A percentile compares a stretch with the other conserved stretches of the same genome.
Evolutionary conservation across 139 green algal genomes (phyloP).

Genomic region (Picochlorum costavermella): DNA sequence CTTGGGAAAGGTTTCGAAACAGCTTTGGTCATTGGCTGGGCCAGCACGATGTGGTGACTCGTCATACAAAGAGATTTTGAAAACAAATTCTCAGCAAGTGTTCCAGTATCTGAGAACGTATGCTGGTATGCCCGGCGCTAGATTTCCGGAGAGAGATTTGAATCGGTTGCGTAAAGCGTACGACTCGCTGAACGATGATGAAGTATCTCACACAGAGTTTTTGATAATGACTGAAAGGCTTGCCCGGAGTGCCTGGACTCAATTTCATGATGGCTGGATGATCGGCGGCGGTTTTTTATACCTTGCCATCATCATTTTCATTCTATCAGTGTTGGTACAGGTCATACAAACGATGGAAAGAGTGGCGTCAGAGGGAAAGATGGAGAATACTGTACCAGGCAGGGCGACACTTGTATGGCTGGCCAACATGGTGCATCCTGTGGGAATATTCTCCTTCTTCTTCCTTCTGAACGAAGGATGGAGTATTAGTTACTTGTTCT

Average conservation of each 20-base stretch:
- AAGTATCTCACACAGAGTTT: not conserved
- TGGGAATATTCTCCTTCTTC: slow-evolving; percentile 35
- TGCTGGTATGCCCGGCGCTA: slow-evolving; percentile 16
- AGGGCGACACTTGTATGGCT: slow-evolving; percentile 4
- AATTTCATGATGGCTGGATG: slow-evolving; percentile 52
- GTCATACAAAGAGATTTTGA: slow-evolving; percentile 2
- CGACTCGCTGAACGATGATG: slow-evolving; percentile 15
- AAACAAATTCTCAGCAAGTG: slow-evolving; percentile 40
- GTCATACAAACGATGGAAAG: no score
- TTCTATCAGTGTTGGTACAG: slow-evolving; percentile 15
- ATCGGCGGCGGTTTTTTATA: slow-evolving; percentile 35
- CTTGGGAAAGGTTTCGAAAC: slow-evolving; percentile 50
- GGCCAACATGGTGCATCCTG: not conserved
- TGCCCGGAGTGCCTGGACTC: slow-evolving; percentile 61
- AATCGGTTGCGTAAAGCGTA: not conserved
- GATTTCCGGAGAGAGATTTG: slow-evolving; percentile 35
- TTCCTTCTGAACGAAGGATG: slow-evolving; percentile 30
- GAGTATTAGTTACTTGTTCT: not conserved
- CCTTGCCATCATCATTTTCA: slow-evolving; percentile 25
- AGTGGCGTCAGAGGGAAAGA: no score
- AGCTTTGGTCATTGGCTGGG: slow-evolving; percentile 43
- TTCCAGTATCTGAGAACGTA: slow-evolving; percentile 62
- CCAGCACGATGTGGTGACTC: slow-evolving; percentile 5
- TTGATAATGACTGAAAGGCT: slow-evolving; percentile 42
- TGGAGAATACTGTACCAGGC: not conserved